Conservation (phyloP, 2,329 filamentous ascomycete species). For the Stagonosporopsis cucurbitacearum region DNA sequence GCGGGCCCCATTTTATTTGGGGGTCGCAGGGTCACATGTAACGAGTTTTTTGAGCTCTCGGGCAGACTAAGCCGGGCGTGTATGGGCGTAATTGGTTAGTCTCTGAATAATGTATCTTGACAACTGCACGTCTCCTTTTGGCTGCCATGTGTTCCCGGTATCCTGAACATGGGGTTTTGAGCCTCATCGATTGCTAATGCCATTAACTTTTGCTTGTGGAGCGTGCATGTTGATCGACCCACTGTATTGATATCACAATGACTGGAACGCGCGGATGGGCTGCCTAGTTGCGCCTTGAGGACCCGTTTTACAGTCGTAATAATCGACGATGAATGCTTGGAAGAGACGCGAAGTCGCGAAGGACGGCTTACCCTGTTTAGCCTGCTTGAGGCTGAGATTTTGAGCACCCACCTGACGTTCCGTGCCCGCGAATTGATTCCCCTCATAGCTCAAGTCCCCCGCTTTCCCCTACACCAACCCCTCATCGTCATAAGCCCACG, state of each 20-base stretch:
- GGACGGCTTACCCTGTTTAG: conserved; percentile 26
- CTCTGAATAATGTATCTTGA: conserved; percentile 2
- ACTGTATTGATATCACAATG: conserved; percentile 35
- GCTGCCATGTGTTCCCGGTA: conserved; percentile 10
- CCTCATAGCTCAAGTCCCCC: conserved; percentile 23
- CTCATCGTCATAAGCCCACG: conserved; percentile 36
- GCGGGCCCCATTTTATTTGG: conserved; percentile 13
- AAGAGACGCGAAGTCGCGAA: conserved; percentile 15
- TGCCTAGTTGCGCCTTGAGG: conserved; percentile 21
- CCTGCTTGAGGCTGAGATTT: conserved; percentile 34
- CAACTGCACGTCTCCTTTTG: conserved; percentile 1
- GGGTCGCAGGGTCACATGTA: conserved; percentile 9
- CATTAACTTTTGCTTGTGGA: conserved; percentile 22
- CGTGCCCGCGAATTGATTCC: conserved; percentile 20
- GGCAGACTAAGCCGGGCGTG: neutral
- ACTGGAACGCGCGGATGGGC: conserved; percentile 29
- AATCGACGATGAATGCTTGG: conserved; percentile 18
- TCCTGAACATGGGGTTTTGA: conserved; percentile 16
- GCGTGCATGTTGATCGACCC: conserved; percentile 26
- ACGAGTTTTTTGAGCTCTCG: conserved; percentile 1
- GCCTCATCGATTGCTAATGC: conserved; percentile 20
- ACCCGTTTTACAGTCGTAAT: conserved; percentile 10
- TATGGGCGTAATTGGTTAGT: conserved; percentile 2
- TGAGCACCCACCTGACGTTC: conserved; percentile 32
- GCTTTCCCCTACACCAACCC: conserved; percentile 35